Percentiles rank a stretch among this genome's conserved stretches.
Conservation (phyloP, 768 basidiomycete species). For the Macrolepiota albuminosa region DNA sequence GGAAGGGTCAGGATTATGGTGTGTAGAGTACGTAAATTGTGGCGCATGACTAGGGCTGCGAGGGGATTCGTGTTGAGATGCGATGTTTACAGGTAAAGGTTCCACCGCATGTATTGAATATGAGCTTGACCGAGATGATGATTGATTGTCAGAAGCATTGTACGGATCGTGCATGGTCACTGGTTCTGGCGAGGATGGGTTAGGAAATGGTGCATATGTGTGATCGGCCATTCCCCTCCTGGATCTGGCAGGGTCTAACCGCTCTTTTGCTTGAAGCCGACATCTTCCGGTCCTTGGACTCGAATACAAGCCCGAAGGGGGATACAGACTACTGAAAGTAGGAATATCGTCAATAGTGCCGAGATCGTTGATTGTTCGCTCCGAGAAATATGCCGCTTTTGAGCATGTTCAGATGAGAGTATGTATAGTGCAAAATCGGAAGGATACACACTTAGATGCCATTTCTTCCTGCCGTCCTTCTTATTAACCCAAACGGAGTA, state of each 20-base stretch:
- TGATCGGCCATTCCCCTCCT: neutral
- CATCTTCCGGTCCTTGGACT: constrained; percentile 57
- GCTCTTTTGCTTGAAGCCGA: constrained; percentile 39
- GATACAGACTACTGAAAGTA: constrained; percentile 51
- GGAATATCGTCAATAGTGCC: constrained; percentile 67
- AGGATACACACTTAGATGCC: constrained; percentile 69
- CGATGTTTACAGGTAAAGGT: neutral
- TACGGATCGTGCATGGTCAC: constrained; percentile 41
- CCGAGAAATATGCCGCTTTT: constrained; percentile 79
- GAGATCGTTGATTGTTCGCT: constrained; percentile 66
- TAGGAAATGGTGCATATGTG: constrained; percentile 6
- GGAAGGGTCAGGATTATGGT: neutral
- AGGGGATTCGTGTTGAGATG: neutral
- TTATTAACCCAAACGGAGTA: constrained; percentile 77
- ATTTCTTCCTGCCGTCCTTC: constrained; percentile 63
- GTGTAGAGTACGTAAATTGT: neutral
- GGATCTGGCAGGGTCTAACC: constrained; percentile 26
- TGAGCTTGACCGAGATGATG: neutral
- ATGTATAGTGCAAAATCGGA: constrained; percentile 1
- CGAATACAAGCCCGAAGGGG: constrained; percentile 65
- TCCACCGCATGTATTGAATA: neutral
- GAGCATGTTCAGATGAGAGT: constrained; percentile 1
- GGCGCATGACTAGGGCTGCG: neutral
- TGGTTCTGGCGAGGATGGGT: constrained; percentile 20
- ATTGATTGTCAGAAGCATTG: neutral